Evolutionary conservation across 2,329 filamentous ascomycete species (phyloP).

Genomic region (Verticillium dahliae): DNA sequence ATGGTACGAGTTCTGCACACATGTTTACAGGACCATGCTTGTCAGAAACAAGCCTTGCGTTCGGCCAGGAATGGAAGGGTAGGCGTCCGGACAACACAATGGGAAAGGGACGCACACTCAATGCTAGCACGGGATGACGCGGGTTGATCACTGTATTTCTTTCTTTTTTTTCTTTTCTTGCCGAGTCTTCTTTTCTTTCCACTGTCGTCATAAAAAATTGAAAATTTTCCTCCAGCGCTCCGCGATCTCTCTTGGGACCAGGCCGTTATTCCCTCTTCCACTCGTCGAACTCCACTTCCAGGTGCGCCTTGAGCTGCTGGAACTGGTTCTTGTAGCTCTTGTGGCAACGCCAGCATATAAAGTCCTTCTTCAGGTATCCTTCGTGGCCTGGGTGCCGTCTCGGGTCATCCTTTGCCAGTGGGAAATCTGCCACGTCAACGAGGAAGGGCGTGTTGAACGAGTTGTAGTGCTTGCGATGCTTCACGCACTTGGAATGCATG

Average conservation of each 20-base stretch:
- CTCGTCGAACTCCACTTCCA: constrained; percentile 64
- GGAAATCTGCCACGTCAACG: constrained; percentile 71
- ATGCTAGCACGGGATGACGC: no score
- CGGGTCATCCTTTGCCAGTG: constrained; percentile 59
- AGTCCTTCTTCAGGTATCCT: constrained; percentile 56
- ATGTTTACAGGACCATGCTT: no score
- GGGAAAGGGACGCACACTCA: background rate
- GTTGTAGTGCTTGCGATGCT: constrained; percentile 84
- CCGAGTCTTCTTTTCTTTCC: background rate
- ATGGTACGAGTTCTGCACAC: no score
- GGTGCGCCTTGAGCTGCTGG: constrained; percentile 65
- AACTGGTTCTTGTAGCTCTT: constrained; percentile 69
- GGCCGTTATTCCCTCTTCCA: constrained; percentile 60
- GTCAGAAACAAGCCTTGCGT: no score
- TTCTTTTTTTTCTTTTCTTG: no score
- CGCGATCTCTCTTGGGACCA: background rate
- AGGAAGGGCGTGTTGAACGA: constrained; percentile 86
- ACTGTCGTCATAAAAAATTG: background rate
- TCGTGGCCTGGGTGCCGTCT: constrained; percentile 49
- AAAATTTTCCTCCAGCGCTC: background rate
- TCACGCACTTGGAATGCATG: constrained; percentile 64
- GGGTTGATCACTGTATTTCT: no score
- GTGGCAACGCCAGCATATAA: constrained; percentile 82
- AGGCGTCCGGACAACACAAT: no score
- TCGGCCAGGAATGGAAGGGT: no score